Conservation (phyloP, 495 filamentous ascomycete species). For the Podospora fimiseda region DNA sequence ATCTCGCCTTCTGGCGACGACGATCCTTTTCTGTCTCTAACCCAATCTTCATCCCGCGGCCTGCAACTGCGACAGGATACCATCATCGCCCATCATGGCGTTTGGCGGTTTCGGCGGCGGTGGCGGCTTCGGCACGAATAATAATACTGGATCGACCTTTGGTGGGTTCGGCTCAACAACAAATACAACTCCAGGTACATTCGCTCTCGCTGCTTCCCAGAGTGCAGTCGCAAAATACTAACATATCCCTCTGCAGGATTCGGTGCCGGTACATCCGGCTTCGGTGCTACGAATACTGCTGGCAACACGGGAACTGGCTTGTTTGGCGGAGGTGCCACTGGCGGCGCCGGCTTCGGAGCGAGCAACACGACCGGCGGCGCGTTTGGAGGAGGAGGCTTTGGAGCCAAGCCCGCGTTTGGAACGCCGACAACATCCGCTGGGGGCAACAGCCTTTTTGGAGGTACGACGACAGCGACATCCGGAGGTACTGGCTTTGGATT, state of each 20-base stretch:
- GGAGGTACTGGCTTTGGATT: slow-evolving; percentile 41
- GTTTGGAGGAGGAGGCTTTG: slow-evolving; percentile 37
- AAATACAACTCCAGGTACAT: slow-evolving; percentile 41
- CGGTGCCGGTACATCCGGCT: slow-evolving; percentile 28
- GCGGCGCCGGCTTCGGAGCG: slow-evolving; percentile 36
- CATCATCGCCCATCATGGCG: slow-evolving; percentile 35
- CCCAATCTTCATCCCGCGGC: background rate
- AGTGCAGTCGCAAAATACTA: background rate
- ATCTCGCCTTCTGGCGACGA: background rate
- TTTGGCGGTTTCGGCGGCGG: slow-evolving; percentile 42
- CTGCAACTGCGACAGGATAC: background rate
- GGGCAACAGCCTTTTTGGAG: slow-evolving; percentile 38
- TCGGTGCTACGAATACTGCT: slow-evolving; percentile 42
- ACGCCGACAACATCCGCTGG: slow-evolving; percentile 28
- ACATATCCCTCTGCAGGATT: slow-evolving; percentile 11
- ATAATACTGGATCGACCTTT: slow-evolving; percentile 52
- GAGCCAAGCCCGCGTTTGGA: slow-evolving; percentile 29
- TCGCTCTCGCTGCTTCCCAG: slow-evolving; percentile 6
- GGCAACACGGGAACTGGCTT: slow-evolving; percentile 26
- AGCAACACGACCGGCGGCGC: slow-evolving; percentile 37
- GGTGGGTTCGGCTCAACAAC: slow-evolving; percentile 51
- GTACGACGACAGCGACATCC: slow-evolving; percentile 31
- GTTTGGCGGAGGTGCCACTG: slow-evolving; percentile 43
- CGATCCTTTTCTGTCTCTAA: background rate
- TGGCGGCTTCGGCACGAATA: slow-evolving; percentile 54